A percentile compares a stretch with the other conserved stretches of the same genome.
phyloP scores from a whole-genome alignment of 1,284 basidiomycete species.

The Sanguinoderma infundibulare region DNA sequence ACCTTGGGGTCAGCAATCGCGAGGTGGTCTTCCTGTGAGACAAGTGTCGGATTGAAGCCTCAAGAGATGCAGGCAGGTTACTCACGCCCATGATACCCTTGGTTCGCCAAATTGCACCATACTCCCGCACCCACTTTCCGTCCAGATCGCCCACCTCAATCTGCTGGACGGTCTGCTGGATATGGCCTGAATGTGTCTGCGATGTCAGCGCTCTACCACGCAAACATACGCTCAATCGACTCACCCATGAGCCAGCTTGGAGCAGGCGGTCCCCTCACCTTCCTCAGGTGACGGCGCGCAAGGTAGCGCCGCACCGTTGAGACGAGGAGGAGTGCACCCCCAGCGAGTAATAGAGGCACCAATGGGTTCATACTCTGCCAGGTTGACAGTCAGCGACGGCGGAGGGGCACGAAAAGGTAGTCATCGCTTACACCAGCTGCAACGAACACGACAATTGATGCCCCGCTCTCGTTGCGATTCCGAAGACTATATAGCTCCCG shows the following conservation, averaged over 20 bases:
- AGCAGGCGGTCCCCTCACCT: slow-evolving; percentile 24
- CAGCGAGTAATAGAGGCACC: slow-evolving; percentile 7
- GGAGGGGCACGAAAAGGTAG: no score
- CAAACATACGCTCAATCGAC: background rate
- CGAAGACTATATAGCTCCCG: no score
- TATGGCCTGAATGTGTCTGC: slow-evolving; percentile 29
- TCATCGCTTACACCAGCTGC: no score
- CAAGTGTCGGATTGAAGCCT: background rate
- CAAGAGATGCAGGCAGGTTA: background rate
- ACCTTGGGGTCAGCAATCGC: slow-evolving; percentile 41
- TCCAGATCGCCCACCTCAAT: slow-evolving; percentile 38
- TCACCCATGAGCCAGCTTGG: slow-evolving; percentile 26
- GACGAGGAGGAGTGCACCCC: slow-evolving; percentile 12
- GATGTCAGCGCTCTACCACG: background rate
- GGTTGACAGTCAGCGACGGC: background rate
- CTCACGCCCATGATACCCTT: slow-evolving; percentile 34
- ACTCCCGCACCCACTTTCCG: slow-evolving; percentile 34
- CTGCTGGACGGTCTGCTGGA: slow-evolving; percentile 26
- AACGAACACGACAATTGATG: no score
- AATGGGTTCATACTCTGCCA: slow-evolving; percentile 7
- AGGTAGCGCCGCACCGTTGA: slow-evolving; percentile 11
- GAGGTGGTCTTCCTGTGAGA: slow-evolving; percentile 28
- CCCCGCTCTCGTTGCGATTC: no score
- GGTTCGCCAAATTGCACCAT: slow-evolving; percentile 35
- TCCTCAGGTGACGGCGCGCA: slow-evolving; percentile 14